phyloP scores from a whole-genome alignment of 2,329 filamentous ascomycete species.

The Blumeria hordei region DNA sequence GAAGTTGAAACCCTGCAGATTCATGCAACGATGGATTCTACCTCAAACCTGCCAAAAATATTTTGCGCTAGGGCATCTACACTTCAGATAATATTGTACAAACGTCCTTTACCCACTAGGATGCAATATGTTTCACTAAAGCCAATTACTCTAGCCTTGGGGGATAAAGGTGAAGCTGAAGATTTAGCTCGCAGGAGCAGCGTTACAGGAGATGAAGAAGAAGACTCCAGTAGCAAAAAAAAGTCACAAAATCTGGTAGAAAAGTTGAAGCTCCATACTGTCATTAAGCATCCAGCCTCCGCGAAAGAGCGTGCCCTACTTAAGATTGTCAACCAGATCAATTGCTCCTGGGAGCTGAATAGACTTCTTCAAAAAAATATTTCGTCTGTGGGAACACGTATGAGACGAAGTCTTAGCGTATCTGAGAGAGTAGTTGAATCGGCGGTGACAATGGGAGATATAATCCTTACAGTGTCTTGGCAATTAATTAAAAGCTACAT shows the following conservation, averaged over 20 bases:
- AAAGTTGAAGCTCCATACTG: slow-evolving; percentile 72
- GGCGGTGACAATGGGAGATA: slow-evolving; percentile 63
- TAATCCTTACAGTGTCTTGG: slow-evolving; percentile 42
- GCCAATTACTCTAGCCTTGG: slow-evolving; percentile 70
- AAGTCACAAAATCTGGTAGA: slow-evolving; percentile 46
- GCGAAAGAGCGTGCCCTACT: slow-evolving; percentile 62
- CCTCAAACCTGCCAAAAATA: slow-evolving; percentile 40
- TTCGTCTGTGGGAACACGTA: slow-evolving; percentile 55
- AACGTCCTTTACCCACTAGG: slow-evolving; percentile 56
- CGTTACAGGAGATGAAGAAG: slow-evolving; percentile 49
- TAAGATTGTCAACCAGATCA: slow-evolving; percentile 76
- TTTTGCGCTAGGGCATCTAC: slow-evolving; percentile 46
- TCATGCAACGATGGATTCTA: slow-evolving; percentile 28
- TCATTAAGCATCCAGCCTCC: slow-evolving; percentile 51
- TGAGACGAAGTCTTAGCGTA: slow-evolving; percentile 70
- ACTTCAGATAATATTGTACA: slow-evolving; percentile 73
- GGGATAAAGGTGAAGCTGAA: slow-evolving; percentile 33
- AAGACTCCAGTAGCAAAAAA: slow-evolving; percentile 31
- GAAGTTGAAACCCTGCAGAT: slow-evolving; percentile 47
- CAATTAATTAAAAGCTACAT: slow-evolving; percentile 49
- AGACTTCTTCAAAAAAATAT: slow-evolving; percentile 73
- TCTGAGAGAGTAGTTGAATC: slow-evolving; percentile 88
- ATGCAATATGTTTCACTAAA: slow-evolving; percentile 94
- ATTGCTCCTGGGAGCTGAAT: slow-evolving; percentile 82
- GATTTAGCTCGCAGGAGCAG: slow-evolving; percentile 25